Conservation (phyloP, 176 grass and related monocot genomes). For the Secale cereale region DNA sequence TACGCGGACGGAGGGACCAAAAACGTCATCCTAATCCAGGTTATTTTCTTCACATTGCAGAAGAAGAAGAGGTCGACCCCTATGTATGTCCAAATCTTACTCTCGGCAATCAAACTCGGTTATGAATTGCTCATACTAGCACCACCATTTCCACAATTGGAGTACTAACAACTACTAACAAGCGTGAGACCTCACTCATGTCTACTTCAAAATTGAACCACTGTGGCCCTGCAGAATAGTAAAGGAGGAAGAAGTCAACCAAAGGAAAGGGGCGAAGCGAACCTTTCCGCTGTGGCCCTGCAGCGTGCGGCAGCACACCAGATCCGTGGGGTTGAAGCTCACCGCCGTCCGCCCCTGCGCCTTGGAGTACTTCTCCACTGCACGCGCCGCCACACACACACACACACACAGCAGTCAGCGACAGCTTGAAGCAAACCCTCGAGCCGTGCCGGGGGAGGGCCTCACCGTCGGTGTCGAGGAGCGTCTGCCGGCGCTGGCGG, state of each 20-base stretch:
- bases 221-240: too few species aligned
- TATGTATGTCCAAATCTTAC: neutral
- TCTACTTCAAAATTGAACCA: neutral
- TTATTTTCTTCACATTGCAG: neutral
- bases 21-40: neutral
- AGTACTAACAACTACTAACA: too few species aligned
- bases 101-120: neutral
- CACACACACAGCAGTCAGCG: constrained; percentile 8
- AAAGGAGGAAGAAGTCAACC: constrained; percentile 36
- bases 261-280: constrained; percentile 8
- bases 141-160: neutral
- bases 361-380: constrained; percentile 82
- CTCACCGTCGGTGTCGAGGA: constrained; percentile 92
- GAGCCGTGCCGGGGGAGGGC: neutral
- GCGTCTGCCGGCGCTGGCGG: constrained; percentile 58
- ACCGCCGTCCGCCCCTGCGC: constrained; percentile 61
- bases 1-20: neutral
- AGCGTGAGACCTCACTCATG: neutral
- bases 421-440: neutral
- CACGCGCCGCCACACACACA: neutral
- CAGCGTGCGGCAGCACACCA: constrained; percentile 93
- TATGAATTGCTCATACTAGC: neutral
- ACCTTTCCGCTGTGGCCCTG: constrained; percentile 97
- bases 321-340: constrained; percentile 83
- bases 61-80: neutral